Evolutionary conservation across 768 basidiomycete genomes (phyloP).

Genomic region (Heimioporus sp.): DNA sequence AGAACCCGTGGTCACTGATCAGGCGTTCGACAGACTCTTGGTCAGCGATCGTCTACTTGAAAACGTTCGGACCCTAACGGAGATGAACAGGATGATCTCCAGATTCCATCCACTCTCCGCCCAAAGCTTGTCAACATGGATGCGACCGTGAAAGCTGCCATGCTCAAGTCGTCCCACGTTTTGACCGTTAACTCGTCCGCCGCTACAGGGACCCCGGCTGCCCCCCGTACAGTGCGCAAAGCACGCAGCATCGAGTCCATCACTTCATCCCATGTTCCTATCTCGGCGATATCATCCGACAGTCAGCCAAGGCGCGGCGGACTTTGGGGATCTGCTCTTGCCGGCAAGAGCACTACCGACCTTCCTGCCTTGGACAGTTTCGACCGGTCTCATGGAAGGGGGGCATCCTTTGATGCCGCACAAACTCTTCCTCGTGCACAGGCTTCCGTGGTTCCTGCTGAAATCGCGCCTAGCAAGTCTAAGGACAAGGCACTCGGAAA

Average conservation of each 20-base stretch:
- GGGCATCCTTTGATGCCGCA: constrained; percentile 56
- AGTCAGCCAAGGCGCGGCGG: constrained; percentile 20
- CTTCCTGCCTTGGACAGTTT: constrained; percentile 26
- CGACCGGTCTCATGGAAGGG: constrained; percentile 50
- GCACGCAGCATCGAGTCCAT: constrained; percentile 75
- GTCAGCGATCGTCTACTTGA: constrained; percentile 40
- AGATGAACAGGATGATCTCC: constrained; percentile 72
- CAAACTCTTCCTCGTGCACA: constrained; percentile 55
- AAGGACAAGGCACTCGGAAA: constrained; percentile 57
- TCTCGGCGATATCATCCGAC: constrained; percentile 39
- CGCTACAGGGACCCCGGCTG: constrained; percentile 32
- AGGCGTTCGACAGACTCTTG: constrained; percentile 79
- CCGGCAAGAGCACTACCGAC: constrained; percentile 31
- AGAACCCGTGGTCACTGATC: constrained; percentile 46
- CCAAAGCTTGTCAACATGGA: constrained; percentile 83
- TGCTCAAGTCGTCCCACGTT: constrained; percentile 83
- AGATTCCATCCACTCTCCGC: constrained; percentile 76
- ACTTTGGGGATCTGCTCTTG: constrained; percentile 24
- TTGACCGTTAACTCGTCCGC: constrained; percentile 44
- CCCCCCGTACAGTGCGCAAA: constrained; percentile 60
- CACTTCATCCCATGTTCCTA: constrained; percentile 45
- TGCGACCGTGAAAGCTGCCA: constrained; percentile 82
- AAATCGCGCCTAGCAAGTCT: constrained; percentile 36
- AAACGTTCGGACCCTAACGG: not conserved
- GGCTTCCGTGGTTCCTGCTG: constrained; percentile 38